Evolutionary conservation across 2,329 filamentous ascomycete genomes (phyloP), one percentile per base, ranked within the genome.

Genomic region (Epichloe elymi): DNA sequence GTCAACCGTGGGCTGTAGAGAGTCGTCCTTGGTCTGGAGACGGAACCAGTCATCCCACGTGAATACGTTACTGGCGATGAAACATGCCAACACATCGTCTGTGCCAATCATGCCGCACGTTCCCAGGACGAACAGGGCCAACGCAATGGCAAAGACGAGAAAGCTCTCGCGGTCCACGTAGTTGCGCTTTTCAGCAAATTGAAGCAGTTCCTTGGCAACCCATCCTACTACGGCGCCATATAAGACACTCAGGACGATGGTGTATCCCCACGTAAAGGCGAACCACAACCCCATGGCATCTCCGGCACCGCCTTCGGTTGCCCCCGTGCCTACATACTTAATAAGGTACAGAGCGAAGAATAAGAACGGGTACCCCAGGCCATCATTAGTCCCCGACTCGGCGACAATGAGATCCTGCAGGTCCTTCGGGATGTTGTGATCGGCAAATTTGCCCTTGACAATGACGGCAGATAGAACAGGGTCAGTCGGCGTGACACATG

Each of bases 41-140:
- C 90, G 84, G 67, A 95, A 96, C 88, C 88, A 94, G 67, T 95
- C 88, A 63, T 95, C 89, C 82, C 88, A 91, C 0, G 88, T 95
- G 58, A 96, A 95, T 1, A 79, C 80, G 61, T 95, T 95, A 1
- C 90, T 90, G 2, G 90, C 90, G 58, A 95, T 83, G 63, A 96
- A 96, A 68, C 88, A 95, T 1, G 90, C 89, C 6, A 96, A 74
- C 1, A 95, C 85, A 61, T 96, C 90, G 61, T 95, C 89, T 37
- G 83, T 91, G 1, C 88, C 89, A 46, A 95, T 78, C 74, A 95
- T 77, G 2, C 89, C 89, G 55, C 86, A 90, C 0, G 88, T 95
- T 0, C 89, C 89, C 0, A 88, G 77, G 49, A 95, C 86, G 62
- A 95, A 95, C 6, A 95, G 75, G 61, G 88, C 86, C 43, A 95